Percentiles rank a stretch among this genome's conserved stretches.
These are phyloP conservation scores for Rhizopogon vinicolor DNA, from an alignment of 768 basidiomycete species.

Conservation along the genomic window DNA sequence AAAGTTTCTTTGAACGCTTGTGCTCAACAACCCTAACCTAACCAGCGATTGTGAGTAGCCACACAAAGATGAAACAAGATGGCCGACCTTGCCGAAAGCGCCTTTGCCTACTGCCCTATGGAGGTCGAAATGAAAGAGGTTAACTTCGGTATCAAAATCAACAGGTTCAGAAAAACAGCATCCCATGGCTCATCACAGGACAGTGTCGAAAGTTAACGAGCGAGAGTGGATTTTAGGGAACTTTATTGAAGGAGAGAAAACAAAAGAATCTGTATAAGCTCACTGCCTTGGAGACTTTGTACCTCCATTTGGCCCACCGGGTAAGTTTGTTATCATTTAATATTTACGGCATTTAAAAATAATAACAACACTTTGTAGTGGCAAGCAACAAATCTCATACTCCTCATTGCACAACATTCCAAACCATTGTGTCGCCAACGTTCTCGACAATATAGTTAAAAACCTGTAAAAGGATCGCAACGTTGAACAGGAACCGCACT, in stretches of 20 bases:
- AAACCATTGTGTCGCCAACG: too few species aligned
- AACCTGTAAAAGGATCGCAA: neutral
- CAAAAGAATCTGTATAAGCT: slow-evolving; percentile 30
- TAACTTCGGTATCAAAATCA: slow-evolving; percentile 80
- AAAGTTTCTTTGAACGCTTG: slow-evolving; percentile 87
- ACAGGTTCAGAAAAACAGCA: slow-evolving; percentile 66
- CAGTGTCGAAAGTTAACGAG: slow-evolving; percentile 27
- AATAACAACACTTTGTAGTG: neutral
- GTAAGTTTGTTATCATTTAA: neutral
- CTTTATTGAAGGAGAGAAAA: slow-evolving; percentile 24
- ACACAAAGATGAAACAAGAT: slow-evolving; percentile 1
- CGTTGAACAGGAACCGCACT: neutral
- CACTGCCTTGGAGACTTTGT: slow-evolving; percentile 16
- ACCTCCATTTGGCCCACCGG: slow-evolving; percentile 1
- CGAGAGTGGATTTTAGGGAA: slow-evolving; percentile 13
- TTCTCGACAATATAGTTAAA: too few species aligned
- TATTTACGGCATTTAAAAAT: neutral
- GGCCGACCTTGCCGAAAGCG: slow-evolving; percentile 90
- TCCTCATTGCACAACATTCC: too few species aligned
- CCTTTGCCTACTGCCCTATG: slow-evolving; percentile 95
- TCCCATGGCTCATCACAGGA: slow-evolving; percentile 49
- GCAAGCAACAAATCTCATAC: too few species aligned
- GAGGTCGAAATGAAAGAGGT: slow-evolving; percentile 95
- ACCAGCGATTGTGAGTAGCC: slow-evolving; percentile 5
- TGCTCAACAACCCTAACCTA: slow-evolving; percentile 97